phyloP scores from a whole-genome alignment of 169 alveolate genomes.

The Fabrea salina region DNA sequence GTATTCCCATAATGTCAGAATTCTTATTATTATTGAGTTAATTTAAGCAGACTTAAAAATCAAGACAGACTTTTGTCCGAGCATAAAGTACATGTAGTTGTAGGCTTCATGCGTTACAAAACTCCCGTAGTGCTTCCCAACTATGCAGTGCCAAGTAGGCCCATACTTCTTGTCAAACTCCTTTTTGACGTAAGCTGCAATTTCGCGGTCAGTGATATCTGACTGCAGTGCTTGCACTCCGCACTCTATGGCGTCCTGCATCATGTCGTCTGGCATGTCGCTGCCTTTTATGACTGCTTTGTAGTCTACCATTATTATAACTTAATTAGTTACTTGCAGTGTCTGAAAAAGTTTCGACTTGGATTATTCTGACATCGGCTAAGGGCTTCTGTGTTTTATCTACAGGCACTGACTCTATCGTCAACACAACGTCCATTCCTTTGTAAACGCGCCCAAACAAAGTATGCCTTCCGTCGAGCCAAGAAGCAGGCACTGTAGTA shows the following conservation, averaged over 20 bases:
- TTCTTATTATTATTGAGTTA: background rate
- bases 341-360: too few species aligned
- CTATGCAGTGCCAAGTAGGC: slow-evolving; percentile 80
- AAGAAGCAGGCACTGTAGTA: slow-evolving; percentile 95
- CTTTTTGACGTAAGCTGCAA: slow-evolving; percentile 67
- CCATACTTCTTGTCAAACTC: slow-evolving; percentile 68
- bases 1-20: slow-evolving; percentile 83
- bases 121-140: slow-evolving; percentile 76
- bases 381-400: slow-evolving; percentile 80
- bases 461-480: slow-evolving; percentile 98
- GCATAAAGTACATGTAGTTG: slow-evolving; percentile 61
- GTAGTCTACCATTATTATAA: slow-evolving; percentile 34
- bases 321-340: too few species aligned
- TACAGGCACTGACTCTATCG: slow-evolving; percentile 86
- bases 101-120: slow-evolving; percentile 81
- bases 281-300: slow-evolving; percentile 25
- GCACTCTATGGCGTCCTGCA: slow-evolving; percentile 65
- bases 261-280: slow-evolving; percentile 50
- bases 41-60: slow-evolving; percentile 66
- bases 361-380: slow-evolving; percentile 52
- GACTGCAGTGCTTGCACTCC: slow-evolving; percentile 57
- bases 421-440: slow-evolving; percentile 92
- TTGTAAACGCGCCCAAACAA: slow-evolving; percentile 96
- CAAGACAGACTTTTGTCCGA: slow-evolving; percentile 56
- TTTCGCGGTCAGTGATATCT: slow-evolving; percentile 53